Evolutionary conservation across 306 rosid genomes (phyloP).

Genomic region (Crotalaria pallida): DNA sequence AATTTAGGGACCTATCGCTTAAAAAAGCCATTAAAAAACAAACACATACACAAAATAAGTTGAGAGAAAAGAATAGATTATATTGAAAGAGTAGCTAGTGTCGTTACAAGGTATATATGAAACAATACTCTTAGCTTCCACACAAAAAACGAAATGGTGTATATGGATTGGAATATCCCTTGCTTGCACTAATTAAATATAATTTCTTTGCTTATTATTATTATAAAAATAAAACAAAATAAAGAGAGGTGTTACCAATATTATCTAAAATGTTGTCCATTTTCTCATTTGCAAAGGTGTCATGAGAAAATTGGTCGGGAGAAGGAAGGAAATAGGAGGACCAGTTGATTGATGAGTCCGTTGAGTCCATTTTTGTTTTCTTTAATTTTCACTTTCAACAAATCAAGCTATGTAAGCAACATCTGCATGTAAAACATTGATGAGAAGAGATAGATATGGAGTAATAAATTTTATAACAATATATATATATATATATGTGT

Average conservation of each 20-base stretch:
- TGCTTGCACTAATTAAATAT: too few relatives aligned
- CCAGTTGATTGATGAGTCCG: slow-evolving; percentile 97
- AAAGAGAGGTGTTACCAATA: slow-evolving; percentile 39
- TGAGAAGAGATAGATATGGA: background rate
- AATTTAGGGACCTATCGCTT: too few relatives aligned
- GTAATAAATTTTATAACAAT: too few relatives aligned
- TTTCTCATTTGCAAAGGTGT: slow-evolving; percentile 51
- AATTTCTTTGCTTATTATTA: too few relatives aligned
- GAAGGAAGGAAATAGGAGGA: slow-evolving; percentile 63
- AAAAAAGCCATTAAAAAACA: too few relatives aligned
- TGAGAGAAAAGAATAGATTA: too few relatives aligned
- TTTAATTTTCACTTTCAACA: background rate
- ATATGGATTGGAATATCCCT: too few relatives aligned
- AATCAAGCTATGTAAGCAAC: slow-evolving; percentile 23
- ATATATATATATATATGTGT: too few relatives aligned
- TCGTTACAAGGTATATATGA: too few relatives aligned
- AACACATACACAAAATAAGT: background rate
- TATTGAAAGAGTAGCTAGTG: too few relatives aligned
- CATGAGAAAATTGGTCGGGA: slow-evolving; percentile 76
- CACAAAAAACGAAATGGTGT: too few relatives aligned
- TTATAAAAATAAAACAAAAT: background rate
- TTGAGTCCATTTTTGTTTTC: slow-evolving; percentile 34
- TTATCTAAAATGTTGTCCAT: slow-evolving; percentile 79
- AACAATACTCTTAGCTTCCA: too few relatives aligned
- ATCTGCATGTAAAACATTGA: slow-evolving; percentile 33